phyloP scores from a whole-genome alignment of 2,329 filamentous ascomycete genomes.

The Alternaria burnsii region DNA sequence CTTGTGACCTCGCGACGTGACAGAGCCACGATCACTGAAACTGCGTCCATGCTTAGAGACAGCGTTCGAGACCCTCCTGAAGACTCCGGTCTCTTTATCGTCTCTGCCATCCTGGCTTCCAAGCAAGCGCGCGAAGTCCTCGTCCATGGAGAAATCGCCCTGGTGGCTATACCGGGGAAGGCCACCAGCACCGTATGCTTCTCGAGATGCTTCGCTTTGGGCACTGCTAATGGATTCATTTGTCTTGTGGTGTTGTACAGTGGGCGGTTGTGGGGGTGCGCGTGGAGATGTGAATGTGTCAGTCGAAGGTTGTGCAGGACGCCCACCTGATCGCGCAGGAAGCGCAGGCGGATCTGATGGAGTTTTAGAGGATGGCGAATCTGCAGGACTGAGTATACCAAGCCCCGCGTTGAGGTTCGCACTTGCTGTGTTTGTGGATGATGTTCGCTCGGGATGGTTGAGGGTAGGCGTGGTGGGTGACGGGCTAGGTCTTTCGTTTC shows the following conservation, averaged over 20 bases:
- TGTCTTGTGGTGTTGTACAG: constrained; percentile 49
- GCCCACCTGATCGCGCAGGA: constrained; percentile 58
- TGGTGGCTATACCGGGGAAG: constrained; percentile 70
- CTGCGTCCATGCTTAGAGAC: constrained; percentile 87
- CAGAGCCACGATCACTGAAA: constrained; percentile 70
- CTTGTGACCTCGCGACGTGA: constrained; percentile 46
- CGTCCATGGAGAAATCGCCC: constrained; percentile 91
- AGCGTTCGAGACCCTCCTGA: constrained; percentile 90
- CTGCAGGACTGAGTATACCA: constrained; percentile 53
- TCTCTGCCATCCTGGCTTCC: constrained; percentile 70
- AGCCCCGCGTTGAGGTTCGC: constrained; percentile 53
- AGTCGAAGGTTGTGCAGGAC: constrained; percentile 51
- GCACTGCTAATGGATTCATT: constrained; percentile 57
- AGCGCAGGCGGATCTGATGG: constrained; percentile 55
- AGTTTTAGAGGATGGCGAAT: constrained; percentile 52
- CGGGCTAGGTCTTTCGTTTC: constrained; percentile 67
- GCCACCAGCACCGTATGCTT: constrained; percentile 31
- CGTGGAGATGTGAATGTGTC: constrained; percentile 58
- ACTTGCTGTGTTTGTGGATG: constrained; percentile 41
- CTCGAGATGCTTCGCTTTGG: constrained; percentile 51
- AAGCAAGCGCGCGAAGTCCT: constrained; percentile 91
- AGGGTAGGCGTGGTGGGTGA: constrained; percentile 55
- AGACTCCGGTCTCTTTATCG: constrained; percentile 60
- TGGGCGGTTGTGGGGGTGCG: constrained; percentile 54
- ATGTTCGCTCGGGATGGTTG: constrained; percentile 50